A percentile compares a stretch with the other conserved stretches of the same genome.
phyloP scores from a whole-genome alignment of 164 flowering plant genomes.

The Stephania cephalantha region DNA sequence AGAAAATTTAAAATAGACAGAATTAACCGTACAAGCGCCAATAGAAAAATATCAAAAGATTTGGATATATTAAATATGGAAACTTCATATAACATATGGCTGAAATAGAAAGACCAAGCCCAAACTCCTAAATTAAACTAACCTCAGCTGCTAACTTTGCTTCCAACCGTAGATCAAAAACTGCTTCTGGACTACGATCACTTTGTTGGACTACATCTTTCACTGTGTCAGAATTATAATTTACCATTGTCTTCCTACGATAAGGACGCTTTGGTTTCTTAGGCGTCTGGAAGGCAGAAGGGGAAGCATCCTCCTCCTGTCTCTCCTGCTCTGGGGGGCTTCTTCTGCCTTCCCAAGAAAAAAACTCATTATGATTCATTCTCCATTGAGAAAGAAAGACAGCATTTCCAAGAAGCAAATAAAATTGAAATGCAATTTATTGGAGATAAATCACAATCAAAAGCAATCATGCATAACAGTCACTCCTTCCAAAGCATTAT shows the following conservation, averaged over 20 bases:
- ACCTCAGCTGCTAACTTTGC: slow-evolving; percentile 82
- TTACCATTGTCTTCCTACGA: slow-evolving; percentile 11
- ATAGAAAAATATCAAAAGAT: neutral
- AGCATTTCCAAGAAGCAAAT: neutral
- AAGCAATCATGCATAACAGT: neutral
- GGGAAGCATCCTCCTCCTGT: slow-evolving; percentile 29
- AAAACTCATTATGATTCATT: neutral
- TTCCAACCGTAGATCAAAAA: slow-evolving; percentile 67
- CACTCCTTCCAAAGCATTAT: neutral
- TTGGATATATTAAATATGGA: neutral
- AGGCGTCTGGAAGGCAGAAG: slow-evolving; percentile 25
- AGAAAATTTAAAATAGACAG: neutral
- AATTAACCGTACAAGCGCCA: neutral
- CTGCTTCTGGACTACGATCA: slow-evolving; percentile 25
- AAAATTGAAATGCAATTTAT: neutral
- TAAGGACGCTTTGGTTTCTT: slow-evolving; percentile 22
- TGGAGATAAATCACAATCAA: neutral
- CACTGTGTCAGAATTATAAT: slow-evolving; percentile 10
- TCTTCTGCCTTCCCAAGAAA: slow-evolving; percentile 24
- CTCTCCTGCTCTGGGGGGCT: slow-evolving; percentile 31
- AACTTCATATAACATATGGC: no score
- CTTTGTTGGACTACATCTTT: slow-evolving; percentile 10
- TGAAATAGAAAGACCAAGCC: neutral
- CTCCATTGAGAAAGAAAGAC: neutral
- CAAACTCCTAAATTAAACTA: slow-evolving; percentile 13